Evolutionary conservation across 1,139 yeast species (phyloP), one percentile per base, ranked within the genome.

Genomic region (Nakaseomyces nivariensis): DNA sequence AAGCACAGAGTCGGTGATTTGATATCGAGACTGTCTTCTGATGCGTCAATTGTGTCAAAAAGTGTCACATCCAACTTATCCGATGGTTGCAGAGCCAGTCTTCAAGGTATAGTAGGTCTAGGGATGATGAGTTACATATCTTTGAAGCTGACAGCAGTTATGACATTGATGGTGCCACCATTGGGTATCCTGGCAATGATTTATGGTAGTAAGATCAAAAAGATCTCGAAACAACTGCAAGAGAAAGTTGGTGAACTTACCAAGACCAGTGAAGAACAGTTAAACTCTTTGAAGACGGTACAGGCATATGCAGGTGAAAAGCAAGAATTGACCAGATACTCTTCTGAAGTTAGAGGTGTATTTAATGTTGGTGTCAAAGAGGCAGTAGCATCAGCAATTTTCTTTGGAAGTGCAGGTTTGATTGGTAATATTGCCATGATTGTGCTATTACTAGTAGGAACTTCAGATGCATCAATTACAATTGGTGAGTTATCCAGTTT

Each of bases 121-220:
- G 79, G 87, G 1, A 89, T 90, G 97, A 92, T 92, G 97, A 78
- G 87, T 58, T 78, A 79, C 60, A 87, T 90, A 3, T 85, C 95
- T 32, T 76, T 88, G 74, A 82, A 88, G 61, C 73, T 90, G 54
- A 85, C 96, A 0, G 72, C 85, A 7, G 81, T 88, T 50, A 85
- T 90, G 81, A 72, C 88, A 60, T 67, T 87, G 33, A 73, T 90
- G 56, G 85, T 87, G 45, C 97, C 97, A 2, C 96, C 97, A 1
- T 75, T 90, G 49, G 79, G 87, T 43, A 69, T 82, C 26, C 88
- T 89, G 73, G 84, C 96, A 0, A 75, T 83, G 63, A 62, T 80
- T 41, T 92, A 90, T 64, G 97, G 98, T 51, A 76, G 85, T 52
- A 76, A 81, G 58, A 84, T 90, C 46, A 79, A 95, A 56, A 77